Percentiles rank a stretch among this genome's conserved stretches.
Evolutionary conservation across 75 land plant species (phyloP).

Genomic region (Picea glauca): DNA sequence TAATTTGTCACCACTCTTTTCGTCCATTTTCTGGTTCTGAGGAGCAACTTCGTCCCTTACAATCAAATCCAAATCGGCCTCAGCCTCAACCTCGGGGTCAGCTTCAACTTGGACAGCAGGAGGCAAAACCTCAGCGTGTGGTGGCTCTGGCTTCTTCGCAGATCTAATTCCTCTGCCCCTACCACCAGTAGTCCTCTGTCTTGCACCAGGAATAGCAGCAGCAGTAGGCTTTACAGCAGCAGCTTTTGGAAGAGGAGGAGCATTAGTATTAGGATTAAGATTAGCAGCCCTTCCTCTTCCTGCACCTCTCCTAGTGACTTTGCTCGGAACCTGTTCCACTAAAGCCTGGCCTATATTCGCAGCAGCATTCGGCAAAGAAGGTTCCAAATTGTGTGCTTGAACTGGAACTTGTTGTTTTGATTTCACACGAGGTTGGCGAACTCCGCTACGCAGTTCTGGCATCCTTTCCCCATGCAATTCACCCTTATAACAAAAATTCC

Average conservation of each 20-base stretch:
- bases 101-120: slow-evolving; percentile 18
- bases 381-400: slow-evolving; percentile 14
- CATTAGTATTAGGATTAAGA: slow-evolving; percentile 38
- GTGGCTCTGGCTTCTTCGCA: slow-evolving; percentile 48
- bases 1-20: slow-evolving; percentile 72
- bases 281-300: slow-evolving; percentile 49
- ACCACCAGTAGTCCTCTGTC: slow-evolving; percentile 34
- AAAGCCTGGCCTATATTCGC: slow-evolving; percentile 36
- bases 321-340: slow-evolving; percentile 31
- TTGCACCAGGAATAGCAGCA: slow-evolving; percentile 36
- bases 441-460: slow-evolving; percentile 98
- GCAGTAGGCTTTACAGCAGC: slow-evolving; percentile 35
- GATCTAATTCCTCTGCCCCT: slow-evolving; percentile 55
- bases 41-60: slow-evolving; percentile 27
- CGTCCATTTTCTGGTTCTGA: slow-evolving; percentile 55
- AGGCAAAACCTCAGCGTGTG: slow-evolving; percentile 29
- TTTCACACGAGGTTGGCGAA: slow-evolving; percentile 56
- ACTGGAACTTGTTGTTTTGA: slow-evolving; percentile 44
- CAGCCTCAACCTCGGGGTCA: slow-evolving; percentile 23
- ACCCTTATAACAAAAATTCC: slow-evolving; percentile 18
- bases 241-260: slow-evolving; percentile 31
- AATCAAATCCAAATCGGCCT: slow-evolving; percentile 25
- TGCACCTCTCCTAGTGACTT: slow-evolving; percentile 41
- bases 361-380: slow-evolving; percentile 13
- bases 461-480: slow-evolving; percentile 97